Evolutionary conservation across 306 rosid genomes (phyloP).

Genomic region (Begonia peltatifolia): DNA sequence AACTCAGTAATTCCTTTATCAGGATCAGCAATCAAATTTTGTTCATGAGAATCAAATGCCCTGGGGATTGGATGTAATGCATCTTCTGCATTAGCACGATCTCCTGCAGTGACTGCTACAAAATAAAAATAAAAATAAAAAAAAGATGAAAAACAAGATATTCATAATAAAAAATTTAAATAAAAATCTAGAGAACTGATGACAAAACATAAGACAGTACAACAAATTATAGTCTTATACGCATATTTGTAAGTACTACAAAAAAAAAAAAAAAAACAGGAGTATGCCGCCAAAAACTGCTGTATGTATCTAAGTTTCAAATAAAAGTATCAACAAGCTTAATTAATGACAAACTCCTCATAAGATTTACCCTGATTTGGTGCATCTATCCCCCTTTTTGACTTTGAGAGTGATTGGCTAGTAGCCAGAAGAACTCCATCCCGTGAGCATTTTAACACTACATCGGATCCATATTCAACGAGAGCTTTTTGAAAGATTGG

Average conservation of each 20-base stretch:
- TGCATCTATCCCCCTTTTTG: conserved; percentile 40
- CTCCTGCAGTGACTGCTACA: conserved; percentile 62
- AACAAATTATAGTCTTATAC: too few relatives aligned
- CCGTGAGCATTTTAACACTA: conserved; percentile 42
- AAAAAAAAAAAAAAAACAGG: too few relatives aligned
- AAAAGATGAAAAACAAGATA: conserved; percentile 19
- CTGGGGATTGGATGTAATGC: conserved; percentile 77
- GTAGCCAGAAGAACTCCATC: conserved; percentile 80
- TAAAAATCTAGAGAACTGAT: not conserved
- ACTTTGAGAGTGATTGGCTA: conserved; percentile 36
- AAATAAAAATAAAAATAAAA: too few relatives aligned
- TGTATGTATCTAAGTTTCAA: too few relatives aligned
- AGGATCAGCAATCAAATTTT: conserved; percentile 19
- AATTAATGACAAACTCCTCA: not conserved
- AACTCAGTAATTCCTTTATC: conserved; percentile 18
- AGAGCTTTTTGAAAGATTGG: conserved; percentile 66
- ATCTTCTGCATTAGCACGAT: conserved; percentile 88
- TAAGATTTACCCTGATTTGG: conserved; percentile 38
- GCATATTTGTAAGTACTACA: too few relatives aligned
- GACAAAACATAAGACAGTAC: too few relatives aligned
- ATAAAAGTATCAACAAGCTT: not conserved
- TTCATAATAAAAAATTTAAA: conserved; percentile 3
- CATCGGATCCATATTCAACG: conserved; percentile 56
- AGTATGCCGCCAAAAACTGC: not conserved
- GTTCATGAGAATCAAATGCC: conserved; percentile 39